Conservation (phyloP, 73 alveolate species). For the Stentor coeruleus region DNA sequence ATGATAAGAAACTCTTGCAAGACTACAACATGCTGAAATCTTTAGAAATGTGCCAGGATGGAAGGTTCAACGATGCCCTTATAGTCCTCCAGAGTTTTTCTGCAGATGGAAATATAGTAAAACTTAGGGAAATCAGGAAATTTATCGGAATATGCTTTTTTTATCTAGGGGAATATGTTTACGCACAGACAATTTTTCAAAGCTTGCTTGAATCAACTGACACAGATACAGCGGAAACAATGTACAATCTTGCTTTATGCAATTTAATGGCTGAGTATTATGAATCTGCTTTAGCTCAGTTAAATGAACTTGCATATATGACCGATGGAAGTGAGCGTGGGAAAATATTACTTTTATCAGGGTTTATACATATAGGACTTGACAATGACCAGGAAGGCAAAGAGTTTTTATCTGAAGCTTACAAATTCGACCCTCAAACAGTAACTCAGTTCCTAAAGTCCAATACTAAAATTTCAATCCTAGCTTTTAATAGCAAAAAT, state of each 20-base stretch:
- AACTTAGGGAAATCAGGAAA: background rate
- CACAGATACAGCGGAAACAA: constrained; percentile 34
- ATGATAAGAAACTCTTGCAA: background rate
- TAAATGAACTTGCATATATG: background rate
- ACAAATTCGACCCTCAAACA: constrained; percentile 34
- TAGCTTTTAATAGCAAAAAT: constrained; percentile 18
- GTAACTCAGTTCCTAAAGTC: constrained; percentile 35
- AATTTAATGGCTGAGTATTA: background rate
- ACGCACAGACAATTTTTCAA: background rate
- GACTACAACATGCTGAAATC: background rate
- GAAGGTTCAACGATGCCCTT: background rate
- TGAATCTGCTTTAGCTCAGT: background rate
- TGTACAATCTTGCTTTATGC: constrained; percentile 9
- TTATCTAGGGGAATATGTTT: background rate
- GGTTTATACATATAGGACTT: background rate
- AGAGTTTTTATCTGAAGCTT: constrained; percentile 34
- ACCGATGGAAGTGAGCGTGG: constrained; percentile 16
- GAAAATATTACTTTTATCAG: background rate
- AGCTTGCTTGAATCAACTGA: constrained; percentile 8
- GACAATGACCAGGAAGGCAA: constrained; percentile 1
- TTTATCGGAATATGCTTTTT: background rate
- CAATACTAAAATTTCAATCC: background rate
- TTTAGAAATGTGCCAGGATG: background rate
- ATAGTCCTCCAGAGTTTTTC: background rate
- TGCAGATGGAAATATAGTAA: background rate